Conservation (phyloP, 768 basidiomycete genomes). For the Rickenella mellea region DNA sequence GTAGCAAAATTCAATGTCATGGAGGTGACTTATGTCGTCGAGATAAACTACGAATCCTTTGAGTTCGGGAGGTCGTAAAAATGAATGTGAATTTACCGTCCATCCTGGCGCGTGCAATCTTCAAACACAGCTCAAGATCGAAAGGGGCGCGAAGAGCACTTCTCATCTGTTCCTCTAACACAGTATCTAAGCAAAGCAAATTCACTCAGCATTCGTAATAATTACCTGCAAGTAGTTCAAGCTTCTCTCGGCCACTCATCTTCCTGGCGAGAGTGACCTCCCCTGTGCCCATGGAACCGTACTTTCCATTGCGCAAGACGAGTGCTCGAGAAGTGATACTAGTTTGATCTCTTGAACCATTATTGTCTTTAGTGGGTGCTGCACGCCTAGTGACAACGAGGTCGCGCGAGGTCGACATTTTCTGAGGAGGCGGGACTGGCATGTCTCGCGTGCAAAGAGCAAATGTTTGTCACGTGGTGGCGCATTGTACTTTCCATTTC, state of each 20-base stretch:
- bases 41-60: conserved; percentile 37
- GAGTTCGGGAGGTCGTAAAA: background rate
- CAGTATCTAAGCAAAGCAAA: too few species aligned
- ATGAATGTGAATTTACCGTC: conserved; percentile 35
- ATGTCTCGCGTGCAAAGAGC: background rate
- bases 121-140: conserved; percentile 49
- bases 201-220: too few species aligned
- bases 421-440: background rate
- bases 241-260: conserved; percentile 69
- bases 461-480: background rate
- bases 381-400: conserved; percentile 49
- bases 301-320: conserved; percentile 64
- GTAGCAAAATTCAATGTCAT: conserved; percentile 56
- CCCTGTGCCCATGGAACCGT: conserved; percentile 63
- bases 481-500: conserved; percentile 11
- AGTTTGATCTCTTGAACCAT: conserved; percentile 36
- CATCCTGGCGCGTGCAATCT: conserved; percentile 66
- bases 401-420: conserved; percentile 24
- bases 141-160: conserved; percentile 55
- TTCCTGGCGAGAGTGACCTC: conserved; percentile 50
- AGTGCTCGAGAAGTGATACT: conserved; percentile 65
- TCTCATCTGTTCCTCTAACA: conserved; percentile 45
- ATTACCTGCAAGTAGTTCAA: conserved; percentile 69
- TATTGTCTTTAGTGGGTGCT: conserved; percentile 24
- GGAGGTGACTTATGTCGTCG: conserved; percentile 60